Conservation (phyloP, 2,329 filamentous ascomycete genomes). For the Cladosporium sp. region DNA sequence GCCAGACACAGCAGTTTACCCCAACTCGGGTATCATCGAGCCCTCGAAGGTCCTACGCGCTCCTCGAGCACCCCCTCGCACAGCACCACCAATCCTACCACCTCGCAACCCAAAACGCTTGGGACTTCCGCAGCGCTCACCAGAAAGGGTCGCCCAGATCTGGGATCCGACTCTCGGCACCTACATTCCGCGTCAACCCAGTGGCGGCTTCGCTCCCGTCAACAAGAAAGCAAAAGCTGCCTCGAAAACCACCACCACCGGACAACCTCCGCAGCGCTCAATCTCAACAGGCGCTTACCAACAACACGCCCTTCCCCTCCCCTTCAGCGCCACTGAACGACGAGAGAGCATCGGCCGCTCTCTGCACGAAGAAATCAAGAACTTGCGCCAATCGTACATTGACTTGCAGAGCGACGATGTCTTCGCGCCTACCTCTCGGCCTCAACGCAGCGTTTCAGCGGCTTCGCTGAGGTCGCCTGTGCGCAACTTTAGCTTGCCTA, state of each 20-base stretch:
- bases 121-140: neutral
- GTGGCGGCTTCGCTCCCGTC: neutral
- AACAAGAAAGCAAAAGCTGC: neutral
- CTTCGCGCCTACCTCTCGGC: neutral
- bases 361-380: constrained; percentile 4
- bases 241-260: neutral
- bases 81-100: neutral
- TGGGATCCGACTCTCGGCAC: neutral
- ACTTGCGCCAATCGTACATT: constrained; percentile 4
- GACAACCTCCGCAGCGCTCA: neutral
- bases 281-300: neutral
- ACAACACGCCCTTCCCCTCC: neutral
- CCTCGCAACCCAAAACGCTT: neutral
- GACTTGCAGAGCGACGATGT: neutral
- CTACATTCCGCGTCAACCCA: neutral
- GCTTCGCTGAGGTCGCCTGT: neutral
- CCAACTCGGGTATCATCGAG: neutral
- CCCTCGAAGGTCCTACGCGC: neutral
- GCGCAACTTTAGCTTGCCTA: constrained; percentile 12
- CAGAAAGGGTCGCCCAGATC: neutral
- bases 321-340: neutral
- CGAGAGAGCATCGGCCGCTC: neutral
- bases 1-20: neutral
- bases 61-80: neutral
- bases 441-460: neutral